Evolutionary conservation across 257 asterid genomes (phyloP).

Genomic region (Solanum bulbocastanum): DNA sequence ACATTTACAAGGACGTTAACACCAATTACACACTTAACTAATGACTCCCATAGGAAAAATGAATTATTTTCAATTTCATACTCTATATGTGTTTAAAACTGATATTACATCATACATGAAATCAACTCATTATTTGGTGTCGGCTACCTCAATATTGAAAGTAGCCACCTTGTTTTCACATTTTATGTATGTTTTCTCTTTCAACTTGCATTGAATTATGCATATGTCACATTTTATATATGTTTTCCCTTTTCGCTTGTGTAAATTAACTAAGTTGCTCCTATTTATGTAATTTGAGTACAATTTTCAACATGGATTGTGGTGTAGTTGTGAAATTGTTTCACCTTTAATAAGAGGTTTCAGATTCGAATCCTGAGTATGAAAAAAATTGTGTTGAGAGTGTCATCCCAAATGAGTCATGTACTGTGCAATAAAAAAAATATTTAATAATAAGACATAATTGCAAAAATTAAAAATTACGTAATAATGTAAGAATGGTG

Average conservation of each 20-base stretch:
- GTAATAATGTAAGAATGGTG: too few species aligned
- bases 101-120: not conserved
- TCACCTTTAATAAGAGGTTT: fast-evolving
- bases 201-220: not conserved
- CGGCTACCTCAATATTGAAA: not conserved
- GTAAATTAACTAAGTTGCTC: too few species aligned
- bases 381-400: too few species aligned
- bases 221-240: too few species aligned
- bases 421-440: too few species aligned
- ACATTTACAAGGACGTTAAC: not conserved
- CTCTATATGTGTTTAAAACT: not conserved
- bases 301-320: too few species aligned
- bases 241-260: too few species aligned
- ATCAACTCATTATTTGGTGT: not conserved
- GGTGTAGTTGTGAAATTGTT: too few species aligned
- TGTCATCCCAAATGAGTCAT: too few species aligned
- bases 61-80: not conserved
- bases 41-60: not conserved
- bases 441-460: too few species aligned
- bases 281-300: too few species aligned
- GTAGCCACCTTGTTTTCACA: not conserved
- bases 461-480: too few species aligned
- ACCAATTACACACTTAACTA: not conserved
- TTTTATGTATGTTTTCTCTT: not conserved
- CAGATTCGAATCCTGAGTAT: fast-evolving